Conservation (phyloP, 2,329 filamentous ascomycete genomes). For the Trichoderma sp. region DNA sequence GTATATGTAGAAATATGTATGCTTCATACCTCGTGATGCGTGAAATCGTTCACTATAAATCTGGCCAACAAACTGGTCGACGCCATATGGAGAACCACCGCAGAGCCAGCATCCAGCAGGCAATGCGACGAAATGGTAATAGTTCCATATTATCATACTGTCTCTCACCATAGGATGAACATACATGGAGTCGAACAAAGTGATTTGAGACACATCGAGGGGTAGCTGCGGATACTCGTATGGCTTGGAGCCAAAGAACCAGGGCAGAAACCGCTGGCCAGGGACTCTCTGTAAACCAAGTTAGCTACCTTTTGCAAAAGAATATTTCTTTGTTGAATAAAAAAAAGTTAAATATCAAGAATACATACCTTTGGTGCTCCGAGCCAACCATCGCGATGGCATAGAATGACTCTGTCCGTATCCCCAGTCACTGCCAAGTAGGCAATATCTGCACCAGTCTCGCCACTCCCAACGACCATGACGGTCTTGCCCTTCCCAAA, state of each 20-base stretch:
- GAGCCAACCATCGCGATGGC: conserved; percentile 44
- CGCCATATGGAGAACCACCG: conserved; percentile 28
- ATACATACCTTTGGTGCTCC: conserved; percentile 26
- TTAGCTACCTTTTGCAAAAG: background rate
- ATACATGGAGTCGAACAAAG: conserved; percentile 48
- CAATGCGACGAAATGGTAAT: conserved; percentile 39
- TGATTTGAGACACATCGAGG: conserved; percentile 41
- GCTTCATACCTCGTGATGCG: conserved; percentile 31
- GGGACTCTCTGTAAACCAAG: conserved; percentile 19
- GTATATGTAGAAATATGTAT: too few species aligned
- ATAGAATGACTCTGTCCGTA: conserved; percentile 43
- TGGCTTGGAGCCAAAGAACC: conserved; percentile 26
- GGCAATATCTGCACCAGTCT: conserved; percentile 46
- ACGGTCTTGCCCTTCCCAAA: conserved; percentile 44
- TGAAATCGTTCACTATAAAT: conserved; percentile 34
- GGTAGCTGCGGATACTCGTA: conserved; percentile 29
- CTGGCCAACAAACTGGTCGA: conserved; percentile 32
- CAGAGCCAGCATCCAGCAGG: conserved; percentile 31
- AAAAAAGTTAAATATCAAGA: background rate
- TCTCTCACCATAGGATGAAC: conserved; percentile 43
- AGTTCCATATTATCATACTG: conserved; percentile 41
- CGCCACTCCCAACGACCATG: conserved; percentile 46
- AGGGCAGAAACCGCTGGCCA: conserved; percentile 30
- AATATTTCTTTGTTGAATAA: background rate
- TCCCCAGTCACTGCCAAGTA: conserved; percentile 45